Evolutionary conservation across 176 grass and related monocot species (phyloP).

Genomic region (Oryza rufipogon): DNA sequence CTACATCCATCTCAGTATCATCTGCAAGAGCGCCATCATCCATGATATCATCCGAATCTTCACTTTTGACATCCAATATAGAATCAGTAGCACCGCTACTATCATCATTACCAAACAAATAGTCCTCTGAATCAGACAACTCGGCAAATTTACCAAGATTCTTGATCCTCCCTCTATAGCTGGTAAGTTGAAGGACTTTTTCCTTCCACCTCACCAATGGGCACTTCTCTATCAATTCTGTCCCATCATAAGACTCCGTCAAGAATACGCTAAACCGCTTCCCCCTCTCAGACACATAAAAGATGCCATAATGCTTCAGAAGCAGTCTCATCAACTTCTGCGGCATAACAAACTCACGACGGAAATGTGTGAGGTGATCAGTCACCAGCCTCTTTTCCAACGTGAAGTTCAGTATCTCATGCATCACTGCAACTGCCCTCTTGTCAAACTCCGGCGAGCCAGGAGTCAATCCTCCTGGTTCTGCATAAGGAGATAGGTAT

Average conservation of each 20-base stretch:
- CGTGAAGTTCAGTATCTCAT: conserved; percentile 84
- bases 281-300: conserved; percentile 89
- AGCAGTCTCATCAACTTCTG: conserved; percentile 87
- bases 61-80: conserved; percentile 52
- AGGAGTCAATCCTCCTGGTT: conserved; percentile 58
- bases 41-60: conserved; percentile 40
- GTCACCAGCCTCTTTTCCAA: conserved; percentile 93
- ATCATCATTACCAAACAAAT: conserved; percentile 27
- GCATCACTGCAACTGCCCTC: conserved; percentile 82
- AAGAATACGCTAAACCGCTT: conserved; percentile 83
- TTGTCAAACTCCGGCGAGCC: conserved; percentile 82
- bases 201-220: conserved; percentile 74
- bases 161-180: conserved; percentile 71
- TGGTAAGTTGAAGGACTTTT: conserved; percentile 68
- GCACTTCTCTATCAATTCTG: conserved; percentile 63
- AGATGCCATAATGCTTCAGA: conserved; percentile 86
- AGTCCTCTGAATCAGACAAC: conserved; percentile 51
- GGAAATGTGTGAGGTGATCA: conserved; percentile 81
- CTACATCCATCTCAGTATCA: conserved; percentile 67
- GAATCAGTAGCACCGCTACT: conserved; percentile 15
- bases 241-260: conserved; percentile 78
- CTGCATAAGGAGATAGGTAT: conserved; percentile 82
- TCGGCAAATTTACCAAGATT: conserved; percentile 44
- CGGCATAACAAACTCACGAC: conserved; percentile 88
- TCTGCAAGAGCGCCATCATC: conserved; percentile 45